Percentiles rank a stretch among this genome's conserved stretches.
Conservation (phyloP, 2,329 filamentous ascomycete species). For the Fusarium foetens region DNA sequence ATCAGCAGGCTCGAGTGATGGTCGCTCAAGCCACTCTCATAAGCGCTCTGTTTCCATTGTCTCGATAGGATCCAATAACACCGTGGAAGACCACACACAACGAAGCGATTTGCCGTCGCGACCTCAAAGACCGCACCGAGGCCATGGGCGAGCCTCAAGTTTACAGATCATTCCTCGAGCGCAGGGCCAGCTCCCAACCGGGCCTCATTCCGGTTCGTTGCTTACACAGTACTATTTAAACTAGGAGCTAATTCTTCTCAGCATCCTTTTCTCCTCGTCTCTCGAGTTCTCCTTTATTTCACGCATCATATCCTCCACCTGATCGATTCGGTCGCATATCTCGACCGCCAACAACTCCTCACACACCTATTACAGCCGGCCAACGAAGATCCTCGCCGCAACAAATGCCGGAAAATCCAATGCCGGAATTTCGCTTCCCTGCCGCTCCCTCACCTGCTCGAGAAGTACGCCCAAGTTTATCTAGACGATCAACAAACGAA, state of each 20-base stretch:
- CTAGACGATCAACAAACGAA: constrained; percentile 49
- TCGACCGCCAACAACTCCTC: constrained; percentile 57
- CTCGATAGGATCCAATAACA: constrained; percentile 72
- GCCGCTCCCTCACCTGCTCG: constrained; percentile 56
- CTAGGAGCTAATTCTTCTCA: constrained; percentile 23
- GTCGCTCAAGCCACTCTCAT: constrained; percentile 66
- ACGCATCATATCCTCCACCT: constrained; percentile 65
- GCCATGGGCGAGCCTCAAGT: constrained; percentile 83
- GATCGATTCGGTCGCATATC: constrained; percentile 57
- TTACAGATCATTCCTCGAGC: constrained; percentile 70
- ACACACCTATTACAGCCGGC: constrained; percentile 54
- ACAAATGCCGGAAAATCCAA: constrained; percentile 52
- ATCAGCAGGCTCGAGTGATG: constrained; percentile 44
- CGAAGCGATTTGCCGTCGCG: constrained; percentile 55
- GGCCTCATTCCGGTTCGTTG: constrained; percentile 54
- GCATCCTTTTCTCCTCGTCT: constrained; percentile 57
- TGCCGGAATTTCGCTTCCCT: constrained; percentile 69
- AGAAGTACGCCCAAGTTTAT: constrained; percentile 46
- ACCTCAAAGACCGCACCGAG: constrained; percentile 64
- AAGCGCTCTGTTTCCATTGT: constrained; percentile 85
- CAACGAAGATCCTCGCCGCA: constrained; percentile 53
- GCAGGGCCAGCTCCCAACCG: constrained; percentile 57
- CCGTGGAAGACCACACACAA: constrained; percentile 59
- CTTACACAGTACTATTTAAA: background rate
- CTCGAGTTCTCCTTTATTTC: constrained; percentile 62